phyloP scores from a whole-genome alignment of 805 yeast species.

The Kurtzmaniella fragi region DNA sequence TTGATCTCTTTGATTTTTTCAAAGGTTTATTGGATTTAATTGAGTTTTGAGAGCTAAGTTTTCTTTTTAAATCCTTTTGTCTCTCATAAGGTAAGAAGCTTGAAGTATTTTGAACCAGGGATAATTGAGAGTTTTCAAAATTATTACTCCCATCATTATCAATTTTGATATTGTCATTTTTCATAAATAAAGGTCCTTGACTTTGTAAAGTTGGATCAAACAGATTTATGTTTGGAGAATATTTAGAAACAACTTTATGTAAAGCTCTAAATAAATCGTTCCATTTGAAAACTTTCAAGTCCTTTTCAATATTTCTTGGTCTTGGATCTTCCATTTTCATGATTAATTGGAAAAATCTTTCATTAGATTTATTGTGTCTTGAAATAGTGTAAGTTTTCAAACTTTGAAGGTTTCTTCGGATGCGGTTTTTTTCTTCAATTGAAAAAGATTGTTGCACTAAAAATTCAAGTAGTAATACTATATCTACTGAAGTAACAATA shows the following conservation, averaged over 20 bases:
- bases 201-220: neutral
- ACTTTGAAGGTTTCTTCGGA: conserved; percentile 61
- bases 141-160: neutral
- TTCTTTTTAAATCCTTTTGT: conserved; percentile 18
- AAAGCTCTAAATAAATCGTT: conserved; percentile 47
- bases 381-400: conserved; percentile 58
- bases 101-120: neutral
- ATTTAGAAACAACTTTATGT: conserved; percentile 54
- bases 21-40: too few species aligned
- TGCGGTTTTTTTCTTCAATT: conserved; percentile 66
- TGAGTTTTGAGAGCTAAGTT: conserved; percentile 1
- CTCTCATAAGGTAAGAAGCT: conserved; percentile 21
- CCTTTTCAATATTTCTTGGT: conserved; percentile 68
- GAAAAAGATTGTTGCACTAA: conserved; percentile 51
- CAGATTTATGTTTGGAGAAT: conserved; percentile 21
- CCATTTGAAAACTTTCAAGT: conserved; percentile 66
- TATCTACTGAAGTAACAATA: conserved; percentile 62
- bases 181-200: neutral
- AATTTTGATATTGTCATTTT: neutral
- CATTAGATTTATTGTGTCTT: conserved; percentile 31
- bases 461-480: conserved; percentile 51
- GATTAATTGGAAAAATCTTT: conserved; percentile 34
- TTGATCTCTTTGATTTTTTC: too few species aligned
- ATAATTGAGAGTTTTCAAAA: neutral
- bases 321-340: conserved; percentile 61